These are phyloP conservation scores for Kwoniella dendrophila DNA, from an alignment of 768 basidiomycete species.

Conservation along the genomic window DNA sequence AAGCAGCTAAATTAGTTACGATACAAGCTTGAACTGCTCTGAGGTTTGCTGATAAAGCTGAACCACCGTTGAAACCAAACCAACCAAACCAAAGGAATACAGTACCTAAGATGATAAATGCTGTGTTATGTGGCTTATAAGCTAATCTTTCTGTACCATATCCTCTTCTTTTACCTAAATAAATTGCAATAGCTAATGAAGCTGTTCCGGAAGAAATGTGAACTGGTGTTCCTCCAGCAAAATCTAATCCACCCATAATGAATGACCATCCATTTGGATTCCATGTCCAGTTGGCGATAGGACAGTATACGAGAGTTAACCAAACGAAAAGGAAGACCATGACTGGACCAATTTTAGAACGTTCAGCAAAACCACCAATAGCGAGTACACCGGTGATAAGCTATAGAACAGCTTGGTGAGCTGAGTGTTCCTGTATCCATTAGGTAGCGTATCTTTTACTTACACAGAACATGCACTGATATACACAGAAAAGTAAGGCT, in stretches of 20 bases:
- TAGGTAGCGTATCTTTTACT: constrained; percentile 8
- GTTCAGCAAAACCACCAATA: constrained; percentile 71
- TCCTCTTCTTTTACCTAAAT: constrained; percentile 75
- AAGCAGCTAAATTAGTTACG: constrained; percentile 86
- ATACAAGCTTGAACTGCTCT: constrained; percentile 81
- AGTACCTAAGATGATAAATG: constrained; percentile 78
- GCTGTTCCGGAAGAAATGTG: constrained; percentile 64
- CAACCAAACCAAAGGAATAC: constrained; percentile 82
- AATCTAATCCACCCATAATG: constrained; percentile 75
- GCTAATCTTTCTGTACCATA: constrained; percentile 58
- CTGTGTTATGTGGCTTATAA: constrained; percentile 86
- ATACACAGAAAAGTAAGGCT: constrained; percentile 78
- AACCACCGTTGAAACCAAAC: constrained; percentile 89
- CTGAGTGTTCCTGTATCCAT: background rate
- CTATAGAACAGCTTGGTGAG: constrained; percentile 8
- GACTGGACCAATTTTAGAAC: constrained; percentile 74
- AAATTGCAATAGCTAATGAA: constrained; percentile 82
- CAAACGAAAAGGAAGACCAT: constrained; percentile 80
- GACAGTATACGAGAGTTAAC: constrained; percentile 85
- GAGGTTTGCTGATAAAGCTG: constrained; percentile 77
- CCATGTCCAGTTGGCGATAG: constrained; percentile 78
- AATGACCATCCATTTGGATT: constrained; percentile 78
- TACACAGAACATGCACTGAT: constrained; percentile 58
- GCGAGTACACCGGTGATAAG: constrained; percentile 54
- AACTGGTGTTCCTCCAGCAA: constrained; percentile 66